These are phyloP conservation scores for Salix dunnii DNA, from an alignment of 345 rosid genomes.

Conservation along the genomic window DNA sequence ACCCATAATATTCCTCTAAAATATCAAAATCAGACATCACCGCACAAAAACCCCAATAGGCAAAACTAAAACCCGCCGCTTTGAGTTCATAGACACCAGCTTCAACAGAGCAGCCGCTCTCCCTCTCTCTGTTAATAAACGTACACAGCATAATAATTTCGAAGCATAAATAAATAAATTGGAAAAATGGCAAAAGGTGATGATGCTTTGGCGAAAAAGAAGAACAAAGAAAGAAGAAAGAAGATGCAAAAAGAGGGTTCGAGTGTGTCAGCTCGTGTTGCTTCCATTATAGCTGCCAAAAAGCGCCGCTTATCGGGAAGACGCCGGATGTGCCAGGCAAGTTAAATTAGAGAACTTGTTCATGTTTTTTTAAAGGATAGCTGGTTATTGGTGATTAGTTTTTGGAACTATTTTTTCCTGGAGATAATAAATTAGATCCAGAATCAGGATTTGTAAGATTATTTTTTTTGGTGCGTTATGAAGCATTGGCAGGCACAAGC, in stretches of 20 bases:
- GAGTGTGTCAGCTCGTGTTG: slow-evolving; percentile 62
- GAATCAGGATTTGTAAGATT: neutral
- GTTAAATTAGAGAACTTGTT: neutral
- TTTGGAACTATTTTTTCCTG: neutral
- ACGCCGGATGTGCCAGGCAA: slow-evolving; percentile 76
- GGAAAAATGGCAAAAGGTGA: slow-evolving; percentile 71
- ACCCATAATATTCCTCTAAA: neutral
- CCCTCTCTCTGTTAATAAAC: neutral
- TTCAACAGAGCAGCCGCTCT: neutral
- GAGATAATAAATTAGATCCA: neutral
- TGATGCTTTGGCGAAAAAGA: slow-evolving; percentile 56
- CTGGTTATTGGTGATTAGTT: neutral
- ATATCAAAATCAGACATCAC: neutral
- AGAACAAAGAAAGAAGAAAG: slow-evolving; percentile 60
- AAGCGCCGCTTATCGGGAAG: slow-evolving; percentile 77
- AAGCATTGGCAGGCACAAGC: neutral
- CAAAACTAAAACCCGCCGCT: neutral
- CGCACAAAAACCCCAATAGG: neutral
- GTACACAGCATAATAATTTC: neutral
- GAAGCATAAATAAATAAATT: neutral
- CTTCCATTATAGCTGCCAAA: slow-evolving; percentile 80
- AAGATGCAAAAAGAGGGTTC: slow-evolving; percentile 39
- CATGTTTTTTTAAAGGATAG: neutral
- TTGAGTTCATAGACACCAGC: neutral
- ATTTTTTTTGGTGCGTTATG: neutral